phyloP scores from a whole-genome alignment of 2,329 filamentous ascomycete genomes.

The Claviceps citrina region DNA sequence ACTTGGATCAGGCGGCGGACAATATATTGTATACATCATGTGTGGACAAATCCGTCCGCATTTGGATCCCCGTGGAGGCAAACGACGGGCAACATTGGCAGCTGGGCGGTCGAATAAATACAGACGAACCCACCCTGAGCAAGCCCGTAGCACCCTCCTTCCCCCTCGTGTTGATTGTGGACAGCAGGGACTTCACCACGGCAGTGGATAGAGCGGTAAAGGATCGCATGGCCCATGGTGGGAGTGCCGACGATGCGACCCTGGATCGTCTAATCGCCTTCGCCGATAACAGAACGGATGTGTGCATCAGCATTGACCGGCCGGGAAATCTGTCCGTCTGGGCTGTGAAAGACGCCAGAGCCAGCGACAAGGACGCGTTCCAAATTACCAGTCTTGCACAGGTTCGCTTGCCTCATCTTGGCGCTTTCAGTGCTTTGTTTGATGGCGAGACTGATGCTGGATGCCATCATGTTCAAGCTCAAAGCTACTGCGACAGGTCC shows the following conservation, averaged over 20 bases:
- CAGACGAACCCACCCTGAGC: slow-evolving; percentile 52
- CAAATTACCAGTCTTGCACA: slow-evolving; percentile 79
- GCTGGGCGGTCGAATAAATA: slow-evolving; percentile 68
- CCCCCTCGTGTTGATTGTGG: slow-evolving; percentile 55
- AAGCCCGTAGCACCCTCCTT: slow-evolving; percentile 10
- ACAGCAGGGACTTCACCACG: slow-evolving; percentile 62
- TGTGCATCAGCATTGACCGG: slow-evolving; percentile 76
- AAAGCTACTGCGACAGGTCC: slow-evolving; percentile 53
- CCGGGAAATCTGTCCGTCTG: slow-evolving; percentile 77
- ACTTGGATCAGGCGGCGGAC: slow-evolving; percentile 62
- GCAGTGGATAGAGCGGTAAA: slow-evolving; percentile 66
- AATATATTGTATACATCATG: slow-evolving; percentile 87
- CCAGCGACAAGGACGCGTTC: slow-evolving; percentile 46
- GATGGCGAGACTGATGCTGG: slow-evolving; percentile 6
- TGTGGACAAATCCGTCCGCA: slow-evolving; percentile 60
- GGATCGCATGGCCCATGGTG: slow-evolving; percentile 34
- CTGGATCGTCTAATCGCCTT: slow-evolving; percentile 75
- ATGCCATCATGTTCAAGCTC: slow-evolving; percentile 46
- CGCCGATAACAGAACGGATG: slow-evolving; percentile 70
- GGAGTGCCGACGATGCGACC: slow-evolving; percentile 51
- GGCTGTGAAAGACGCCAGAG: slow-evolving; percentile 76
- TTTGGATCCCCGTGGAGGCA: slow-evolving; percentile 69
- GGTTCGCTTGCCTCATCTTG: slow-evolving; percentile 43
- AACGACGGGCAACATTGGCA: slow-evolving; percentile 57
- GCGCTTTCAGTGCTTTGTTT: slow-evolving; percentile 25